Conservation (phyloP, 257 asterid genomes). For the Forsythia suspensa region DNA sequence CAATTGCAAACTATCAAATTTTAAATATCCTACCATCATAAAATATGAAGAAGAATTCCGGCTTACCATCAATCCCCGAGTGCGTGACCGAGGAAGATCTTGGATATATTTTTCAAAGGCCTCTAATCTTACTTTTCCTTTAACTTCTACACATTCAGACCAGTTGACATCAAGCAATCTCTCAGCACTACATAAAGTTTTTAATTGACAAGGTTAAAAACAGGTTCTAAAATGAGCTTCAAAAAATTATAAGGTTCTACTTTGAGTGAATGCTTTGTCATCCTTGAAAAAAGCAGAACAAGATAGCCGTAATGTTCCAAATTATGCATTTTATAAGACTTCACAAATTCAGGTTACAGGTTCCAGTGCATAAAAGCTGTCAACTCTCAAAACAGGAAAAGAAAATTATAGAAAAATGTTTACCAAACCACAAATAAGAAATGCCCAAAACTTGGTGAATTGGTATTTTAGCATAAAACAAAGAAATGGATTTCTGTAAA, state of each 20-base stretch:
- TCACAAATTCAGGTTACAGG: background rate
- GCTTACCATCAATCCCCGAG: slow-evolving; percentile 36
- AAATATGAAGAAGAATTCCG: background rate
- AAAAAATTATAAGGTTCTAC: background rate
- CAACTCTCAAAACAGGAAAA: background rate
- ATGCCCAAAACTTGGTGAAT: background rate
- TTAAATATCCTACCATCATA: background rate
- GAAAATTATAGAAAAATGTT: background rate
- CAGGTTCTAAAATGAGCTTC: background rate
- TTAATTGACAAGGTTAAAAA: slow-evolving; percentile 15
- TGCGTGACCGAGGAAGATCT: slow-evolving; percentile 34
- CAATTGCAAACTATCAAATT: background rate
- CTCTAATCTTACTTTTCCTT: slow-evolving; percentile 28
- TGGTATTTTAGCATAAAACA: background rate
- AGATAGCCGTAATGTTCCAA: background rate
- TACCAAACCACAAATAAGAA: background rate
- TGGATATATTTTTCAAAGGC: slow-evolving; percentile 29
- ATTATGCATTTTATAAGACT: background rate
- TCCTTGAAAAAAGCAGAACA: background rate
- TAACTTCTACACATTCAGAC: slow-evolving; percentile 28
- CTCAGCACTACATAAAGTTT: slow-evolving; percentile 30
- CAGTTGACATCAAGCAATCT: slow-evolving; percentile 35
- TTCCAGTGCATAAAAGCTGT: background rate
- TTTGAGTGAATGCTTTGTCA: background rate
- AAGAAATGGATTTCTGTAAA: background rate